phyloP scores from a whole-genome alignment of 2,329 filamentous ascomycete species.

The Aphanoascus verrucosus region DNA sequence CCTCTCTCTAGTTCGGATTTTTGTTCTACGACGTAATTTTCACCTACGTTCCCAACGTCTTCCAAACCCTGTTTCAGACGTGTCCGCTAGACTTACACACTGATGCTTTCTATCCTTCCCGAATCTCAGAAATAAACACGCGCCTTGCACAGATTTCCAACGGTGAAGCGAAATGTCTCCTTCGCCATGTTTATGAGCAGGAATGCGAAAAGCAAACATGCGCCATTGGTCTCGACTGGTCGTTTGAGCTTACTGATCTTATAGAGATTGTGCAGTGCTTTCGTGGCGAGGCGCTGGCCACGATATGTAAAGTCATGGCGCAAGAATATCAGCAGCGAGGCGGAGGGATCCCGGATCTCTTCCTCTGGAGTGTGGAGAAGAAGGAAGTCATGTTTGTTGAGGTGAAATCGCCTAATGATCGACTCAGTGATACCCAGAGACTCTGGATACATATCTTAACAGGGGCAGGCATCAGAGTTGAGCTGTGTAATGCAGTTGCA shows the following conservation, averaged over 20 bases:
- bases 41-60: slow-evolving; percentile 88
- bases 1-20: slow-evolving; percentile 51
- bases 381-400: slow-evolving; percentile 65
- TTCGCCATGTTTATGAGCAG: slow-evolving; percentile 56
- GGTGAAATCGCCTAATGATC: slow-evolving; percentile 79
- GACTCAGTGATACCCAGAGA: slow-evolving; percentile 87
- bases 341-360: slow-evolving; percentile 81
- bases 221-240: slow-evolving; percentile 87
- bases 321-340: slow-evolving; percentile 85
- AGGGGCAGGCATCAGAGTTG: slow-evolving; percentile 73
- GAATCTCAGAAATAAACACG: slow-evolving; percentile 81
- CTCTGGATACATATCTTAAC: slow-evolving; percentile 93
- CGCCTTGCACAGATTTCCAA: slow-evolving; percentile 80
- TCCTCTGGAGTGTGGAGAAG: slow-evolving; percentile 62
- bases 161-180: slow-evolving; percentile 57
- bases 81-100: slow-evolving; percentile 88
- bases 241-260: slow-evolving; percentile 68
- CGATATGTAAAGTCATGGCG: slow-evolving; percentile 84
- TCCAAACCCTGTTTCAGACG: slow-evolving; percentile 90
- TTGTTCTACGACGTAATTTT: slow-evolving; percentile 92
- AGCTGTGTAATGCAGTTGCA: slow-evolving; percentile 60
- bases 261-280: slow-evolving; percentile 71
- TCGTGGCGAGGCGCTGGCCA: slow-evolving; percentile 65
- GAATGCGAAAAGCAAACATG: slow-evolving; percentile 65
- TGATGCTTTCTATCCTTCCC: slow-evolving; percentile 76